Evolutionary conservation across 176 grass and related monocot genomes (phyloP).

Genomic region (Olyra latifolia): DNA sequence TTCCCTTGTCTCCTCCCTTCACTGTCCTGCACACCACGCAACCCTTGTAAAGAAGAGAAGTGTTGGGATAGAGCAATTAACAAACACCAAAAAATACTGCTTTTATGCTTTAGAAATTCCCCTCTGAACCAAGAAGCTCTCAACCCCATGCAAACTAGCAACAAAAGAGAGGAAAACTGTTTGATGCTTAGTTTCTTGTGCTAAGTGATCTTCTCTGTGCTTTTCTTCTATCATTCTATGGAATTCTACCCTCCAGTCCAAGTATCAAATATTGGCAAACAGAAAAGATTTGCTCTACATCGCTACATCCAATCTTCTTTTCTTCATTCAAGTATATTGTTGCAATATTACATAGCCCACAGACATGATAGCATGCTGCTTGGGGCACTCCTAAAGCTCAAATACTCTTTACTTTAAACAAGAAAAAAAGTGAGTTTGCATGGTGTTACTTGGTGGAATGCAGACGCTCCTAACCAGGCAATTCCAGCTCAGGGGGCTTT

Average conservation of each 20-base stretch:
- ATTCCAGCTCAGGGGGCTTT: slow-evolving; percentile 34
- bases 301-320: slow-evolving; percentile 8
- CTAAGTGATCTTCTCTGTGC: slow-evolving; percentile 45
- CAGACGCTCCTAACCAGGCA: slow-evolving; percentile 47
- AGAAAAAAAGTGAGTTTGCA: slow-evolving; percentile 34
- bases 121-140: slow-evolving; percentile 54
- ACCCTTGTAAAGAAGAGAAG: slow-evolving; percentile 35
- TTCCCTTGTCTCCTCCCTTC: slow-evolving; percentile 40
- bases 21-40: slow-evolving; percentile 33
- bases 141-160: slow-evolving; percentile 38
- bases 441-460: slow-evolving; percentile 35
- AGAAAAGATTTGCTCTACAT: slow-evolving; percentile 27
- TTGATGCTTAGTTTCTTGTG: slow-evolving; percentile 52
- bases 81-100: slow-evolving; percentile 24
- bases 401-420: slow-evolving; percentile 49
- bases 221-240: slow-evolving; percentile 40
- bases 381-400: slow-evolving; percentile 56
- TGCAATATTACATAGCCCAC: slow-evolving; percentile 12
- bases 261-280: slow-evolving; percentile 39
- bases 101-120: slow-evolving; percentile 52
- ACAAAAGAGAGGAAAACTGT: slow-evolving; percentile 33
- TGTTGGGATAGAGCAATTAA: slow-evolving; percentile 6
- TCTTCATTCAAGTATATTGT: slow-evolving; percentile 13
- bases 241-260: slow-evolving; percentile 22
- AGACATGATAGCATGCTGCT: slow-evolving; percentile 51